phyloP scores from a whole-genome alignment of 805 yeast species.

The Candida pseudofarinosa region DNA sequence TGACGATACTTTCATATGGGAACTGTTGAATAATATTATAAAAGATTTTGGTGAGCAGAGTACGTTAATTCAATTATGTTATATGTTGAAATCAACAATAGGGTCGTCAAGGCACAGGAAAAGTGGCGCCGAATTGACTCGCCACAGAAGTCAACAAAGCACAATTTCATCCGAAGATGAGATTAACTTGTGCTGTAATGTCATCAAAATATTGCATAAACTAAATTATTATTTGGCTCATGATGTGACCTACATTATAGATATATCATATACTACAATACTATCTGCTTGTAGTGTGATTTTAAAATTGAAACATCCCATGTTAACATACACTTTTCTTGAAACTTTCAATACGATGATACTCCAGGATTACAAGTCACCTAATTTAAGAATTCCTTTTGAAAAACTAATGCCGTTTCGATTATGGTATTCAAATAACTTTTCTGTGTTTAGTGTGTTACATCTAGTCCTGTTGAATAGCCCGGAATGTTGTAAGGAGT shows the following conservation, averaged over 20 bases:
- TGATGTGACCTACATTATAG: neutral
- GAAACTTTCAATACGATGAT: neutral
- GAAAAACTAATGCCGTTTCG: conserved; percentile 34
- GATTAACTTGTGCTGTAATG: neutral
- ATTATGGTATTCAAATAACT: conserved; percentile 36
- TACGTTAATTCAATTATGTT: conserved; percentile 15
- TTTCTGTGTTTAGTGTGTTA: conserved; percentile 40
- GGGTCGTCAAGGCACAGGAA: neutral
- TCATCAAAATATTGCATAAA: neutral
- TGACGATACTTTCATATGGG: conserved; percentile 33
- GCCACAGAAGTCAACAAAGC: conserved; percentile 9
- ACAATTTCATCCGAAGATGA: conserved; percentile 5
- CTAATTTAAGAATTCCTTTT: conserved; percentile 10
- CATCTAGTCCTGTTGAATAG: conserved; percentile 18
- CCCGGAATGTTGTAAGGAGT: conserved; percentile 26
- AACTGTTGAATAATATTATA: conserved; percentile 34
- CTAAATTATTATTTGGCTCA: neutral
- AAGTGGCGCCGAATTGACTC: neutral
- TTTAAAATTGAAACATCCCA: neutral
- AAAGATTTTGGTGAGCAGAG: conserved; percentile 32
- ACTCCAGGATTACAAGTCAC: neutral
- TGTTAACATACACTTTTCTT: neutral
- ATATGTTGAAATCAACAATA: conserved; percentile 3
- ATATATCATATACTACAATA: neutral
- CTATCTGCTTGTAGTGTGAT: neutral